Evolutionary conservation across 2,329 filamentous ascomycete species (phyloP).

Genomic region (Aureobasidium leucospermi): DNA sequence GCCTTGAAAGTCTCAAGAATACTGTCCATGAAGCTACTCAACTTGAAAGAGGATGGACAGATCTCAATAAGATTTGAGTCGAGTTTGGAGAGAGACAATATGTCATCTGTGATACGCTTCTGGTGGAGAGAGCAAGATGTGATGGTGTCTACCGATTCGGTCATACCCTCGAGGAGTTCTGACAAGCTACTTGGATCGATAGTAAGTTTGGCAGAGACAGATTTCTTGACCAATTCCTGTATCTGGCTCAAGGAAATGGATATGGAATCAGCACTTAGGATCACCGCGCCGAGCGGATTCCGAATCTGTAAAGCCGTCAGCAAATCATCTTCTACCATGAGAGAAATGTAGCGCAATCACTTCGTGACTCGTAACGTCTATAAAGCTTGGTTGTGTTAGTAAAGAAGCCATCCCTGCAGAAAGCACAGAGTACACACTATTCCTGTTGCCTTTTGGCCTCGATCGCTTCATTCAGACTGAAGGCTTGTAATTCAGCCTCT

Average conservation of each 20-base stretch:
- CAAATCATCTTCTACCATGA: too few relatives aligned
- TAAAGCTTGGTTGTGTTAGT: too few relatives aligned
- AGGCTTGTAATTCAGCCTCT: too few relatives aligned
- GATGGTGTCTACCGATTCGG: constrained; percentile 35
- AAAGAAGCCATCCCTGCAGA: too few relatives aligned
- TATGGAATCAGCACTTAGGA: constrained; percentile 17
- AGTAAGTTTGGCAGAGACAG: too few relatives aligned
- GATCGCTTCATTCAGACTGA: not conserved
- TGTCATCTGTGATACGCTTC: constrained; percentile 39
- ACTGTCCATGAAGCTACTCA: constrained; percentile 30
- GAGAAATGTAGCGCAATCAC: too few relatives aligned
- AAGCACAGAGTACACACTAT: too few relatives aligned
- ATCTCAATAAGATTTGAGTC: constrained; percentile 29
- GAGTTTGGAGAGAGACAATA: constrained; percentile 36
- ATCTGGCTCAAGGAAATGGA: not conserved
- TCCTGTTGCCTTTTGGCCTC: too few relatives aligned
- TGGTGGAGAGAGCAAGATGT: constrained; percentile 39
- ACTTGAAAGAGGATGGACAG: constrained; percentile 31
- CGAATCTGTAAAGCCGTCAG: not conserved
- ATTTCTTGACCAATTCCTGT: too few relatives aligned
- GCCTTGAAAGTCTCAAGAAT: constrained; percentile 28
- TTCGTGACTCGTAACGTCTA: too few relatives aligned
- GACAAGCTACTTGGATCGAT: not conserved
- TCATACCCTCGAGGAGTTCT: constrained; percentile 23
- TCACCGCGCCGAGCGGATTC: constrained; percentile 16